Evolutionary conservation across 768 basidiomycete genomes (phyloP).

Genomic region (Holtermanniella nyarrowii): DNA sequence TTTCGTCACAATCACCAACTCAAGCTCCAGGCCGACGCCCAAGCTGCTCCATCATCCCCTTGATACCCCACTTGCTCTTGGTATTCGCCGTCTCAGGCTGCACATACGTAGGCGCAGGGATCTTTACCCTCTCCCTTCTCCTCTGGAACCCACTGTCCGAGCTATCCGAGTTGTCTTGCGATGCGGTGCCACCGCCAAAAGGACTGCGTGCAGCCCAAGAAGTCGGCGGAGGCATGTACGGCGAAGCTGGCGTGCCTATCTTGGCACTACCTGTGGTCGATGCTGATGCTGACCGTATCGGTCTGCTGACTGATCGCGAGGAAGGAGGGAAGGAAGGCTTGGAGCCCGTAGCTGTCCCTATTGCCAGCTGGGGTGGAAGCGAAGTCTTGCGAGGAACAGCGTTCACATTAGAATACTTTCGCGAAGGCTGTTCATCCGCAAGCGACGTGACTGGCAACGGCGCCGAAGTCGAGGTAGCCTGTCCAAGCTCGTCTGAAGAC

Average conservation of each 20-base stretch:
- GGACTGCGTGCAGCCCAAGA: neutral
- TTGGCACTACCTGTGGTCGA: neutral
- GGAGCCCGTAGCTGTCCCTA: too few species aligned
- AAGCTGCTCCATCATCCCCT: neutral
- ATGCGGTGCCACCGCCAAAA: neutral
- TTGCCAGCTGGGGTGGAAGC: too few species aligned
- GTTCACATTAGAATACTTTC: too few species aligned
- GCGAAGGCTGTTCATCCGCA: too few species aligned
- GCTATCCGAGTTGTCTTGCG: neutral
- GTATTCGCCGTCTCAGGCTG: neutral
- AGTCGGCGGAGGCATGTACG: neutral
- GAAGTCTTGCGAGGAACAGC: neutral
- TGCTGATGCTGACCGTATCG: neutral
- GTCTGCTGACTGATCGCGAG: neutral
- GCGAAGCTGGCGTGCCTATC: too few species aligned
- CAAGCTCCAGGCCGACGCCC: too few species aligned
- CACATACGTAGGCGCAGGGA: neutral
- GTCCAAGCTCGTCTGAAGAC: conserved; percentile 1
- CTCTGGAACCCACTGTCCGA: neutral
- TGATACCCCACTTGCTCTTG: neutral
- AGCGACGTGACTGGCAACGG: conserved; percentile 15
- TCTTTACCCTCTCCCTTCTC: too few species aligned
- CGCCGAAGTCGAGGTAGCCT: conserved; percentile 10
- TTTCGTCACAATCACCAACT: neutral
- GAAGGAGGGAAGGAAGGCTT: neutral